Evolutionary conservation across 257 asterid species (phyloP).

Genomic region (Gentiana macrophylla): DNA sequence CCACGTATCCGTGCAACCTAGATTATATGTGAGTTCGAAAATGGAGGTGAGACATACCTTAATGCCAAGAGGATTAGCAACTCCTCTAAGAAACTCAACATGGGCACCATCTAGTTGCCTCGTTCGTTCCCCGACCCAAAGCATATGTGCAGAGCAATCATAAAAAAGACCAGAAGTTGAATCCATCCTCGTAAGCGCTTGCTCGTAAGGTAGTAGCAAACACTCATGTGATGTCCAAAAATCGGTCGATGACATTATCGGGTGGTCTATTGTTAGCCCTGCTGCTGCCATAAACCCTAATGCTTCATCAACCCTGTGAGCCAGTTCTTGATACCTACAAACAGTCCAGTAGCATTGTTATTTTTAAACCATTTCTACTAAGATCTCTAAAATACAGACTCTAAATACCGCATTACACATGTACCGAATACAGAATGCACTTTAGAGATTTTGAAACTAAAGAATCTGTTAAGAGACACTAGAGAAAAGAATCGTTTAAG

Average conservation of each 20-base stretch:
- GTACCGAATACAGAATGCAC: no score
- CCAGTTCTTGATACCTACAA: constrained; percentile 68
- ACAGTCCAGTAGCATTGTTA: not conserved
- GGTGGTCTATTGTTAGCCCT: constrained; percentile 73
- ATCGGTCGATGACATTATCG: constrained; percentile 67
- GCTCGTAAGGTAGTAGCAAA: constrained; percentile 70
- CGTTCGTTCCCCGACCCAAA: constrained; percentile 83
- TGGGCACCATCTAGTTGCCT: constrained; percentile 79
- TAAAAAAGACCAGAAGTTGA: constrained; percentile 71
- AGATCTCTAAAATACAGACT: no score
- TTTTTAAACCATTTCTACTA: no score
- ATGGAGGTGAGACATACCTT: constrained; percentile 33
- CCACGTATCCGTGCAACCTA: no score
- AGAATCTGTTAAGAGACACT: no score
- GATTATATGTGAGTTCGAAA: no score
- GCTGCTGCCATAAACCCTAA: constrained; percentile 86
- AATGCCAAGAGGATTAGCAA: constrained; percentile 72
- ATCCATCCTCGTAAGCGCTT: constrained; percentile 64
- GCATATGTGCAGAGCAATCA: constrained; percentile 91
- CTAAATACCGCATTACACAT: no score
- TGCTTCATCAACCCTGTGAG: constrained; percentile 86
- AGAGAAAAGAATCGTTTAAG: no score
- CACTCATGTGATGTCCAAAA: constrained; percentile 91
- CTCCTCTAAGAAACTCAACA: constrained; percentile 73
- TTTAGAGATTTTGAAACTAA: no score